Conservation (phyloP, 2,329 filamentous ascomycete species). For the Colletotrichum sp. region DNA sequence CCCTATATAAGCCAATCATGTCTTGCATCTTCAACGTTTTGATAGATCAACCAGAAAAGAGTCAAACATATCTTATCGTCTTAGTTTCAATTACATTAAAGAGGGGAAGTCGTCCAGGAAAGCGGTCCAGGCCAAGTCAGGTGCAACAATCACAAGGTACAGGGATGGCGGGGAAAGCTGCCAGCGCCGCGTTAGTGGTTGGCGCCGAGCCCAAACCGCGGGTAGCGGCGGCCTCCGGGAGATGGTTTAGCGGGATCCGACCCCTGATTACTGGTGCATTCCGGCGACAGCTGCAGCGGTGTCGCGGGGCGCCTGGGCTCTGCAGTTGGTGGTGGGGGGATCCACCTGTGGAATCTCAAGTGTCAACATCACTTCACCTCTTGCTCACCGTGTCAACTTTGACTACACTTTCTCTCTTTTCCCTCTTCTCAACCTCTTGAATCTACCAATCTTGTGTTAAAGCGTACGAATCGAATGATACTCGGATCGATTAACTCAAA, state of each 20-base stretch:
- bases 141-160: not conserved
- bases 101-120: not conserved
- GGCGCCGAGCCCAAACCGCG: not conserved
- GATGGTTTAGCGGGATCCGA: constrained; percentile 5
- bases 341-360: constrained; percentile 3
- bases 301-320: not conserved
- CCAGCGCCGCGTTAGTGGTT: not conserved
- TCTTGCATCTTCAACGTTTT: not conserved
- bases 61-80: not conserved
- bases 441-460: not conserved
- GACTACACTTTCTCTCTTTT: not conserved
- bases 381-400: not conserved
- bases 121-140: not conserved
- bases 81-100: not conserved
- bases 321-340: not conserved
- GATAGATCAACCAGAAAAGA: not conserved
- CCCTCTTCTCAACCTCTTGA: not conserved
- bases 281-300: not conserved
- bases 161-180: not conserved
- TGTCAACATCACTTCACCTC: constrained; percentile 9
- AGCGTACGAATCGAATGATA: not conserved
- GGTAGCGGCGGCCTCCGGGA: constrained; percentile 20
- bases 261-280: constrained; percentile 10
- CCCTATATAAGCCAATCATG: not conserved
- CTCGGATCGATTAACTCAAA: not conserved